Evolutionary conservation across 768 basidiomycete genomes (phyloP).

Genomic region (Leccinum fibrillosum): DNA sequence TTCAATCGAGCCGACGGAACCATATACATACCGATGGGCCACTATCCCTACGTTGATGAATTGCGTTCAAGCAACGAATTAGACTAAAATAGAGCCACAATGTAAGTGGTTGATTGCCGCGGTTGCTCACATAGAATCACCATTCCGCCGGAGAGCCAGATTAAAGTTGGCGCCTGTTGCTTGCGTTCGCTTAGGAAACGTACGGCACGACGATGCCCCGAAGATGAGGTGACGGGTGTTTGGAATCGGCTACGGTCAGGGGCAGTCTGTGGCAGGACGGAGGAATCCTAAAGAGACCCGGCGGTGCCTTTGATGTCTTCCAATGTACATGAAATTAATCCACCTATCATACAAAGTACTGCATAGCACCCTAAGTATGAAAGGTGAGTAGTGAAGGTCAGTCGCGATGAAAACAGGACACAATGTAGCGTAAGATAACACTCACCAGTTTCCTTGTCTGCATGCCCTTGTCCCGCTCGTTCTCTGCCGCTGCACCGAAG

Average conservation of each 20-base stretch:
- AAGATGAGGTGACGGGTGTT: neutral
- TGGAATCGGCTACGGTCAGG: neutral
- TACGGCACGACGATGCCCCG: neutral
- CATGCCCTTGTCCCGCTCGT: conserved; percentile 79
- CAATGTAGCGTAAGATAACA: neutral
- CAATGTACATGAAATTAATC: conserved; percentile 2
- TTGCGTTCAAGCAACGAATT: neutral
- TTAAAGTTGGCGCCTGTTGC: neutral
- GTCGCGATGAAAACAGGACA: neutral
- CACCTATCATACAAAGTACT: conserved; percentile 36
- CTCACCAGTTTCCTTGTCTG: conserved; percentile 72
- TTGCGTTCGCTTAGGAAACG: neutral
- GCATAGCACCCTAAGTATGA: conserved; percentile 34
- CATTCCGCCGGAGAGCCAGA: neutral
- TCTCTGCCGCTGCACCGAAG: conserved; percentile 86
- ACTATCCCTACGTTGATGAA: neutral
- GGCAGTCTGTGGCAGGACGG: neutral
- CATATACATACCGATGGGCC: neutral
- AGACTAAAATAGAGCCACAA: neutral
- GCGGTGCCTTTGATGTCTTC: neutral
- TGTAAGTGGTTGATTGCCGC: neutral
- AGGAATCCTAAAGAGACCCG: neutral
- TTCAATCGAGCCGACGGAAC: neutral
- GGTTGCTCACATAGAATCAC: neutral
- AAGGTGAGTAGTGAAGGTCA: neutral